These are phyloP conservation scores for Penicillium egyptiacum DNA, from an alignment of 495 filamentous ascomycete species.

Conservation along the genomic window DNA sequence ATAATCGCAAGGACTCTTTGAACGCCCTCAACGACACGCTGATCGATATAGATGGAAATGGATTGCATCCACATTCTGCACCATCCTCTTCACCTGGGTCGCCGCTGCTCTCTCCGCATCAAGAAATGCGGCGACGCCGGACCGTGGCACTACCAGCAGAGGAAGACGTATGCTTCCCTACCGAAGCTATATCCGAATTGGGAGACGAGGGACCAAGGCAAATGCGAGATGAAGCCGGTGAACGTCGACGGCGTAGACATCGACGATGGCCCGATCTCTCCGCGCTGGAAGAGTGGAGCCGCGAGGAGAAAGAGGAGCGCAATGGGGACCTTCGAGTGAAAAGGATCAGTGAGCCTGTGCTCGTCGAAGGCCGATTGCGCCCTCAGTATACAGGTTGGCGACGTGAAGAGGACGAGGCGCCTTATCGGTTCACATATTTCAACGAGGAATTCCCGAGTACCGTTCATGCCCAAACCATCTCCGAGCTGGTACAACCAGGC, in stretches of 20 bases:
- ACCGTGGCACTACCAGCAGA: slow-evolving; percentile 60
- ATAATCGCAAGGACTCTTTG: slow-evolving; percentile 38
- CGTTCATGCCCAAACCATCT: slow-evolving; percentile 92
- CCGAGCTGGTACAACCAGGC: slow-evolving; percentile 83
- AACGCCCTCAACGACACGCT: slow-evolving; percentile 48
- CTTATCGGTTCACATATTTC: slow-evolving; percentile 97
- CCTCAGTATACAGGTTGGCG: slow-evolving; percentile 82
- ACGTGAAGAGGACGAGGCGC: slow-evolving; percentile 81
- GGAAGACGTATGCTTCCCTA: slow-evolving; percentile 93
- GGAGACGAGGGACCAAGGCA: slow-evolving; percentile 63
- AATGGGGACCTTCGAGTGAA: slow-evolving; percentile 86
- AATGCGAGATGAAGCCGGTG: slow-evolving; percentile 42
- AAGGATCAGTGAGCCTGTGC: slow-evolving; percentile 88
- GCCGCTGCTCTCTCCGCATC: slow-evolving; percentile 30
- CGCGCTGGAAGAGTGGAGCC: slow-evolving; percentile 86
- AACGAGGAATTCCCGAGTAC: slow-evolving; percentile 94
- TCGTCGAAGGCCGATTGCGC: slow-evolving; percentile 83
- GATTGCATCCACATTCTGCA: slow-evolving; percentile 26
- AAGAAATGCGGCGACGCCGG: slow-evolving; percentile 47
- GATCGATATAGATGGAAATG: slow-evolving; percentile 58
- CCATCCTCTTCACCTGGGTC: slow-evolving; percentile 33
- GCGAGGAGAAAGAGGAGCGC: slow-evolving; percentile 84
- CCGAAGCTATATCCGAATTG: slow-evolving; percentile 71
- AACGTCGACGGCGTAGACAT: slow-evolving; percentile 55
- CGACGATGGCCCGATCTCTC: slow-evolving; percentile 68